Percentiles rank a stretch among this genome's conserved stretches.
phyloP scores from a whole-genome alignment of 345 rosid species.

The Brassica nigra region DNA sequence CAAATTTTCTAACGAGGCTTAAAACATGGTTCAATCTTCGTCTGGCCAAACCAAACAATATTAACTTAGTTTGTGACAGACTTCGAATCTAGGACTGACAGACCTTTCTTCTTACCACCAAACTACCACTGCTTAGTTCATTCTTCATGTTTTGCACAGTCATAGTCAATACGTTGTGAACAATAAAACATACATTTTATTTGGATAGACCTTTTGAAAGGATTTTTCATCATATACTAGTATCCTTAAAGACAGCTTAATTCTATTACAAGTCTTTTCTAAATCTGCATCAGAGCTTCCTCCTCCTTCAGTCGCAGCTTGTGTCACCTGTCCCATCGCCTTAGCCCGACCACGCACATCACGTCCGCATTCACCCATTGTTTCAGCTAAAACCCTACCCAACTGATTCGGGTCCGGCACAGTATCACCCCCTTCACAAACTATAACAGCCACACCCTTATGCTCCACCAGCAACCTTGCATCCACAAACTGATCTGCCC shows the following conservation, averaged over 20 bases:
- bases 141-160: neutral
- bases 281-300: constrained; percentile 18
- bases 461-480: neutral
- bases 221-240: neutral
- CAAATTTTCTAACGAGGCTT: no score
- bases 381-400: neutral
- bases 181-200: neutral
- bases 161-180: neutral
- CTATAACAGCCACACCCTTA: neutral
- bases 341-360: neutral
- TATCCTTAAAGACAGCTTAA: neutral
- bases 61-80: neutral
- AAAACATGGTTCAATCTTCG: no score
- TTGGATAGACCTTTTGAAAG: neutral
- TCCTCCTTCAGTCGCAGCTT: neutral
- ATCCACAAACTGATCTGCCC: neutral
- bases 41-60: no score
- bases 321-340: neutral
- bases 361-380: neutral
- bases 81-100: neutral
- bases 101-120: neutral
- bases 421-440: neutral
- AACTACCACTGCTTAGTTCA: neutral
- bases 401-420: neutral
- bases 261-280: constrained; percentile 12